Evolutionary conservation across 495 filamentous ascomycete species (phyloP).

Genomic region (Cladorrhinum samala): DNA sequence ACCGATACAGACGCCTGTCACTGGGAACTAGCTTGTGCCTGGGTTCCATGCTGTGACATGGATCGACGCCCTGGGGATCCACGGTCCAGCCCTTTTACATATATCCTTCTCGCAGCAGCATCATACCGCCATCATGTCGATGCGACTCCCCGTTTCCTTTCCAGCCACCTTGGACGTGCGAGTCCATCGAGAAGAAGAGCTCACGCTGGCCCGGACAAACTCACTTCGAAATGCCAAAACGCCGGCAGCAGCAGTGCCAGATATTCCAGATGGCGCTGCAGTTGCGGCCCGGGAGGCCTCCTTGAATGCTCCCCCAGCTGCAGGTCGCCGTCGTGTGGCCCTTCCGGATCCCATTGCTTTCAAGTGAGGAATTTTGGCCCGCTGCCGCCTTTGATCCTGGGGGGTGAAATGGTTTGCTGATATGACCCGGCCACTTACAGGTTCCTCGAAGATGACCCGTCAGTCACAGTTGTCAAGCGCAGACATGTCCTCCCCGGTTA

Average conservation of each 20-base stretch:
- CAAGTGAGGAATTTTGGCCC: conserved; percentile 27
- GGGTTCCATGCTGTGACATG: background rate
- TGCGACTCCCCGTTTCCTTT: conserved; percentile 21
- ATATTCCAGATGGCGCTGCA: conserved; percentile 12
- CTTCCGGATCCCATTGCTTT: conserved; percentile 72
- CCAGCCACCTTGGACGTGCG: conserved; percentile 24
- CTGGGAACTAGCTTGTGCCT: background rate
- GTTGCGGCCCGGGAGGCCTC: conserved; percentile 4
- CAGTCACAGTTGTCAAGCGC: conserved; percentile 67
- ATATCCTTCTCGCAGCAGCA: conserved; percentile 5
- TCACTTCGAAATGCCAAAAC: conserved; percentile 15
- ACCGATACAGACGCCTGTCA: too few species aligned
- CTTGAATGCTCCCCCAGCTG: conserved; percentile 12
- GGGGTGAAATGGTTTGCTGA: background rate
- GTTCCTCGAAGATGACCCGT: conserved; percentile 84
- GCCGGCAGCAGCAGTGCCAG: conserved; percentile 8
- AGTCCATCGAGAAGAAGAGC: conserved; percentile 28
- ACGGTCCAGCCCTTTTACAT: background rate
- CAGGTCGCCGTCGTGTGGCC: conserved; percentile 47
- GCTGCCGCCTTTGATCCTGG: background rate
- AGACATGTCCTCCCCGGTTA: conserved; percentile 69
- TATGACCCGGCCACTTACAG: conserved; percentile 29
- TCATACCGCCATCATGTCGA: conserved; percentile 20
- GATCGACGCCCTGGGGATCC: background rate
- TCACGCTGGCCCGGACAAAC: conserved; percentile 22